Evolutionary conservation across 2,329 filamentous ascomycete species (phyloP), one percentile per base, ranked within the genome.

Genomic region (Claviceps sp.): DNA sequence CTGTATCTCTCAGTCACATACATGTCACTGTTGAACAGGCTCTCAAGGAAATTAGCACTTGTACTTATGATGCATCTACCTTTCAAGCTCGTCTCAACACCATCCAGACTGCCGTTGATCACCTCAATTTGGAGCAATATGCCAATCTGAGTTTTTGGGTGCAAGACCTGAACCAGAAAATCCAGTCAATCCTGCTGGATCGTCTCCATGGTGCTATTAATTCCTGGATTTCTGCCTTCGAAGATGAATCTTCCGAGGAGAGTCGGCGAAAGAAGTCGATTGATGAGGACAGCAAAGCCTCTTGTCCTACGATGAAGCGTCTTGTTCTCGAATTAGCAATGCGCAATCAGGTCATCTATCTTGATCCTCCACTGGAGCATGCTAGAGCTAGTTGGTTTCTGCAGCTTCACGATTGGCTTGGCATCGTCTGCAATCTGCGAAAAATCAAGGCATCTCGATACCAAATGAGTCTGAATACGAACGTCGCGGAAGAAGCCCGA

Each of bases 381-480:
- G 90, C 93, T 16, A 82, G 90, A 58, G 90, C 91, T 13, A 91
- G 85, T 63, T 99, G 94, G 93, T 87, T 95, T 63, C 76, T 85
- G 17, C 90, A 96, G 59, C 76, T 99, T 42, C 90, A 97, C 60
- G 80, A 88, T 37, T 98, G 93, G 93, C 79, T 98, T 38, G 90
- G 88, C 40, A 79, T 94, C 53, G 85, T 95, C 45, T 97, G 93
- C 71, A 91, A 93, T 60, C 76, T 97, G 44, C 86, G 88, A 55
- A 94, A 91, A 71, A 87, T 98, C 65, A 95, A 97, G 68, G 90
- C 93, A 3, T 90, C 89, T 2, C 82, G 93, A 59, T 98, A 98
- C 67, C 88, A 96, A 65, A 94, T 95, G 77, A 87, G 79, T 57
- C 76, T 89, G 47, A 80, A 87, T 58, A 82, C 84, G 1, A 71